Percentiles rank a stretch among this genome's conserved stretches.
Conservation (phyloP, 2,329 filamentous ascomycete species). For the Sclerotinia minor region DNA sequence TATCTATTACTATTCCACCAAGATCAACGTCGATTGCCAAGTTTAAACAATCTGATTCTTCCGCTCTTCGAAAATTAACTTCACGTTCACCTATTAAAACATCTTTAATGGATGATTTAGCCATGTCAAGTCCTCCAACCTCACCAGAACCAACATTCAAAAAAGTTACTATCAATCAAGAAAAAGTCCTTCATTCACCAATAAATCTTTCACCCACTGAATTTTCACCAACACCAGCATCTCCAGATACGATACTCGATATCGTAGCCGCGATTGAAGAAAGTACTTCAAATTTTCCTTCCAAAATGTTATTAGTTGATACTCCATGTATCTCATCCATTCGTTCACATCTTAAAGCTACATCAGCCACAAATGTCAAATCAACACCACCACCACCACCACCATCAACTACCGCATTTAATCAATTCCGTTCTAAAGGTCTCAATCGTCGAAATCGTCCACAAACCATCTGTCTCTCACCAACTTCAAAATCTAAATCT, state of each 20-base stretch:
- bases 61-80: constrained; percentile 3
- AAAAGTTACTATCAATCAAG: neutral
- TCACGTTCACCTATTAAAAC: neutral
- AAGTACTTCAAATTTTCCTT: constrained; percentile 30
- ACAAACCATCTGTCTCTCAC: constrained; percentile 19
- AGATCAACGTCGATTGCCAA: constrained; percentile 29
- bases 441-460: constrained; percentile 9
- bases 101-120: neutral
- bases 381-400: constrained; percentile 3
- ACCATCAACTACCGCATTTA: neutral
- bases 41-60: neutral
- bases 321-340: constrained; percentile 33
- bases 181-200: neutral
- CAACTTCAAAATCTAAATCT: neutral
- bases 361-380: neutral
- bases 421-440: neutral
- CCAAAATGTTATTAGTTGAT: constrained; percentile 31
- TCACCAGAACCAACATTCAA: constrained; percentile 4
- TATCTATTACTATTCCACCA: constrained; percentile 30
- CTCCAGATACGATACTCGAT: constrained; percentile 9
- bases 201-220: neutral
- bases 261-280: constrained; percentile 33
- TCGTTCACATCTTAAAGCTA: constrained; percentile 24
- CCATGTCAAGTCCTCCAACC: constrained; percentile 17
- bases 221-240: constrained; percentile 6